Base-by-base conservation (phyloP, 2,329 filamentous ascomycete genomes). In the Pseudogymnoascus sp. region DNA sequence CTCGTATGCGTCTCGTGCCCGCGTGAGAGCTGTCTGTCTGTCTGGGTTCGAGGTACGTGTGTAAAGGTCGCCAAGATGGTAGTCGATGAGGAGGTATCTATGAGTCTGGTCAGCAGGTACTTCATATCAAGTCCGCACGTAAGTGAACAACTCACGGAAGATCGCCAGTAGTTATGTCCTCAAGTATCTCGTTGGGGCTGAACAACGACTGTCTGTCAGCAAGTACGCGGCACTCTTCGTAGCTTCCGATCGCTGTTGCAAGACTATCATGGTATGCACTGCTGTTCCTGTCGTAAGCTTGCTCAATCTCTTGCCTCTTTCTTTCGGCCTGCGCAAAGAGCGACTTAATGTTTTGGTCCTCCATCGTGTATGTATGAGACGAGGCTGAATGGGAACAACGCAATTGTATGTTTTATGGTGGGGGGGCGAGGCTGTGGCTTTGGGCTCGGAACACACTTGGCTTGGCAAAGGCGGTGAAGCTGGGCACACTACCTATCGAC, bases 111-210 rank as follows among this genome's bases (percentile, higher is more conserved):
- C 39, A 62, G 35, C 47, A 21, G 17, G 15, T 24, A 26, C 58
- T 21, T 11, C 17, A 37, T 29, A 8, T 40, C 44, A 31, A 36
- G 33, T 6, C 37, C 36, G 1, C 33, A 57, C 13, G 13, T 39
- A 39, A 36, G 50, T 15, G n/a, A 37, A 61, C 40, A 54, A 67
- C 74, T 63, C 78, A 96, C 76, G 91, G 90, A 33, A 99, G 77
- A 70, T 96, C 87, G n/a, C 82, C 81, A 1, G 93, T 95, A 11
- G 89, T 79, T 33, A 97, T 78, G 75, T 99, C 94, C 64, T 99
- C 94, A 39, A 93, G 75, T 0, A 84, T 82, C 74, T 99, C 94
- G 74, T 99, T 99, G 36, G 86, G 81, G 67, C 91, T 96, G 81
- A 97, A 97, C 60, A 99, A 79, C 0, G 89, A 87, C 26, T 94